A percentile compares a stretch with the other conserved stretches of the same genome.
Conservation (phyloP, 371 early-diverging fungal genomes). For the Massospora cicadina region DNA sequence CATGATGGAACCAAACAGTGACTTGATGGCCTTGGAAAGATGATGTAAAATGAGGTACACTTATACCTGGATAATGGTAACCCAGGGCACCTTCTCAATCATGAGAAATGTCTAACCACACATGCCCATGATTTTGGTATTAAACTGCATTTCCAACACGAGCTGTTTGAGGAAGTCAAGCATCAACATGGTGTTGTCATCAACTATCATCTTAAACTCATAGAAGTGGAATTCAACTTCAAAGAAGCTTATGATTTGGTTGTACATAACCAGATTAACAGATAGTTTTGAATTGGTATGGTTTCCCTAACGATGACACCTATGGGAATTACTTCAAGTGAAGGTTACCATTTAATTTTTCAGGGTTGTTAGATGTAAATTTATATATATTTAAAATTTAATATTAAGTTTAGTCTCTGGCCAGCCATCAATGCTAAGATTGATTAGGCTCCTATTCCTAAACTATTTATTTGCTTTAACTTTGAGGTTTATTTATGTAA, state of each 20-base stretch:
- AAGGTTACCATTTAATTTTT: too few species aligned
- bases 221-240: slow-evolving; percentile 69
- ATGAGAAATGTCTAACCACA: slow-evolving; percentile 86
- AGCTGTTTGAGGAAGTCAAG: slow-evolving; percentile 62
- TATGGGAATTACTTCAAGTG: too few species aligned
- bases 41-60: slow-evolving; percentile 93
- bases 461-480: too few species aligned
- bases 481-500: too few species aligned
- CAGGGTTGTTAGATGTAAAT: too few species aligned
- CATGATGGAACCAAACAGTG: slow-evolving; percentile 72
- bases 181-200: slow-evolving; percentile 84
- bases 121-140: slow-evolving; percentile 74
- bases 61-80: slow-evolving; percentile 91
- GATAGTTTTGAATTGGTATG: too few species aligned
- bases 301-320: too few species aligned
- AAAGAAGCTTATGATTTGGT: slow-evolving; percentile 78
- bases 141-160: slow-evolving; percentile 67
- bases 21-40: slow-evolving; percentile 78
- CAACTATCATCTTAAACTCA: slow-evolving; percentile 86
- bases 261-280: slow-evolving; percentile 85
- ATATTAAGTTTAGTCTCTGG: too few species aligned
- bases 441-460: too few species aligned
- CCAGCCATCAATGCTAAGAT: too few species aligned
- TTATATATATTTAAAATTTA: too few species aligned
- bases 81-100: slow-evolving; percentile 76